Evolutionary conservation across 2,329 filamentous ascomycete genomes (phyloP), one percentile per base, ranked within the genome.

Genomic region (Chaetomium sp.): DNA sequence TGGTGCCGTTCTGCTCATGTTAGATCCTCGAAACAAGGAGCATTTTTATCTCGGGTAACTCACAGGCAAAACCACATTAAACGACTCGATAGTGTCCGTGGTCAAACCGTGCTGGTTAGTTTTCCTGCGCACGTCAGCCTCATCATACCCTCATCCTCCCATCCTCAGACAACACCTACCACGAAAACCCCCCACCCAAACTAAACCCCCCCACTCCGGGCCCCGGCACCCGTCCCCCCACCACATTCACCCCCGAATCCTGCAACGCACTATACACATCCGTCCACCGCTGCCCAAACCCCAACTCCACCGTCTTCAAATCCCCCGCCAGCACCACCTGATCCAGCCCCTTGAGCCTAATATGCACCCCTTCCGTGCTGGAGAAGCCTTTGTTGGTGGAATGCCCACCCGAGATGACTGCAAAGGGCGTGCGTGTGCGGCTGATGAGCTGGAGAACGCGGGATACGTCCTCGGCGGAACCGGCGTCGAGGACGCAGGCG

Each of bases 71-170:
- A 67, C 64, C 11, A 67, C 27, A 38, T 62, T 63, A 48, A 58
- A 65, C 1, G 14, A 42, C 45, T 59, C 56, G 4, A 67, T 62
- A 2, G 64, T 67, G 36, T 67, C 65, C 34, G 53, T 58, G 1
- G 65, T 65, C 35, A 67, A 19, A 61, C 65, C 65, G 32, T 58
- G 59, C 41, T 67, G 65, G 32, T 65, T 67, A 2, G 65, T 67
- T 51, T 66, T 66, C 62, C 62, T 65, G 6, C 2, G 2, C 19
- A 27, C 4, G 37, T 38, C 4, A 9, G 37, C 37, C 4, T 38
- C 8, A 4, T 38, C 19, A 27, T 3, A 27, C 19, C 19, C 19
- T 27, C 19, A 2, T 27, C 3, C 19, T 27, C 19, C 3, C 19
- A 27, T 3, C 19, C 19, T 27, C 19, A 27, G 19, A 27, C 4